Conservation (phyloP, 768 basidiomycete genomes). For the Albatrellus ellisii region DNA sequence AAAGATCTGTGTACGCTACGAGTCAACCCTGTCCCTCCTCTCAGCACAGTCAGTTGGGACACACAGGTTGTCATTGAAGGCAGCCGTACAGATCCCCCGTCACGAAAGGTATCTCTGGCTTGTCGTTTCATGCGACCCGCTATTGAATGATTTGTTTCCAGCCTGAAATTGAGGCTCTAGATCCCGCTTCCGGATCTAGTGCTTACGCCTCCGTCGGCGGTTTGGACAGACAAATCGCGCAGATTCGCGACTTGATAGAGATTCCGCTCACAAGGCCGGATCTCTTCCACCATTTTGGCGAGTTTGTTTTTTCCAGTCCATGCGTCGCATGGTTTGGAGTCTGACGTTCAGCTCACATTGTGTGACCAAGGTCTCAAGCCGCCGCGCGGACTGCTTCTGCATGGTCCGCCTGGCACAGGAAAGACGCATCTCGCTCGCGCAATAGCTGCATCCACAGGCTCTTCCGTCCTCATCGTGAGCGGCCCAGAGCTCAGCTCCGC, state of each 20-base stretch:
- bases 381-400: slow-evolving; percentile 87
- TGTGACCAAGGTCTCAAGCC: slow-evolving; percentile 63
- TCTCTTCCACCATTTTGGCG: slow-evolving; percentile 64
- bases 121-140: slow-evolving; percentile 1
- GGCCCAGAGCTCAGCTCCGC: slow-evolving; percentile 92
- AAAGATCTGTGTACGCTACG: slow-evolving; percentile 31
- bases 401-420: slow-evolving; percentile 95
- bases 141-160: slow-evolving; percentile 15
- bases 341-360: background rate
- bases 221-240: slow-evolving; percentile 71
- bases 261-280: slow-evolving; percentile 77
- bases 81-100: slow-evolving; percentile 16
- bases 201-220: slow-evolving; percentile 77
- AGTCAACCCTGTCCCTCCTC: slow-evolving; percentile 23
- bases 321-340: background rate
- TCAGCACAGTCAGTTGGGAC: slow-evolving; percentile 66
- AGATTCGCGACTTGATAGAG: slow-evolving; percentile 78
- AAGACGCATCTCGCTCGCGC: slow-evolving; percentile 95
- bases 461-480: slow-evolving; percentile 86
- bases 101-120: slow-evolving; percentile 9
- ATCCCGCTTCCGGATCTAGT: slow-evolving; percentile 21
- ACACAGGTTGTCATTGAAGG: slow-evolving; percentile 33
- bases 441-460: slow-evolving; percentile 77
- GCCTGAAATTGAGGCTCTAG: slow-evolving; percentile 34
- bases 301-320: slow-evolving; percentile 1